phyloP scores from a whole-genome alignment of 176 grass and related monocot species.

The Oryza rufipogon region DNA sequence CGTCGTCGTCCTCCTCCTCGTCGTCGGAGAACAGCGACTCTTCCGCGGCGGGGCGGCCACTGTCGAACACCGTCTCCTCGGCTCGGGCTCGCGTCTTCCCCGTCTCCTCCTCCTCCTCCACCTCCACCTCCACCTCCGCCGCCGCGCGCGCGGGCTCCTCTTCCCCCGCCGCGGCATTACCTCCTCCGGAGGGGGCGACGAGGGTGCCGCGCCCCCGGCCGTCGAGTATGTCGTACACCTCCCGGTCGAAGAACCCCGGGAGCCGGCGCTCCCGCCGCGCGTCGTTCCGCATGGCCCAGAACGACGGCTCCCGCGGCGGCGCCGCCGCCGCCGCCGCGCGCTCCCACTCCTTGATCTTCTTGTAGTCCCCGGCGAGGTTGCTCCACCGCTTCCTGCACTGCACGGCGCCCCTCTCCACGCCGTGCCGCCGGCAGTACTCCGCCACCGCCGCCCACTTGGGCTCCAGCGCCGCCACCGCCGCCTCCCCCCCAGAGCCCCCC shows the following conservation, averaged over 20 bases:
- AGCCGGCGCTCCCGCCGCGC: slow-evolving; percentile 74
- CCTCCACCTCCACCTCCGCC: slow-evolving; percentile 26
- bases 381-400: slow-evolving; percentile 99
- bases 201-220: slow-evolving; percentile 29
- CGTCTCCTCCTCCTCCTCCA: not conserved
- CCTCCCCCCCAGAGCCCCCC: slow-evolving; percentile 9
- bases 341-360: slow-evolving; percentile 99
- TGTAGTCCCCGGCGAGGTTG: slow-evolving; percentile 95
- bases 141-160: slow-evolving; percentile 31
- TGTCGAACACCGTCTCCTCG: slow-evolving; percentile 52
- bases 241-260: slow-evolving; percentile 92
- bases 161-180: slow-evolving; percentile 48
- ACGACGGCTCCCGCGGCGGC: slow-evolving; percentile 60
- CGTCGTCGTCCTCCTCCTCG: slow-evolving; percentile 50
- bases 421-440: slow-evolving; percentile 81
- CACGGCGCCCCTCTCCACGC: slow-evolving; percentile 74
- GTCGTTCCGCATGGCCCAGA: slow-evolving; percentile 97
- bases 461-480: slow-evolving; percentile 49
- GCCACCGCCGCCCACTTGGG: slow-evolving; percentile 94
- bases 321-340: slow-evolving; percentile 26
- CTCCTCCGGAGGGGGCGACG: slow-evolving; percentile 17
- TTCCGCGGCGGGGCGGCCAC: slow-evolving; percentile 50
- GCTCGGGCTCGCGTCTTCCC: slow-evolving; percentile 16
- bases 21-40: slow-evolving; percentile 57
- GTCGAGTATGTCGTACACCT: slow-evolving; percentile 92